Conservation (phyloP, 371 early-diverging fungal genomes). For the Catenaria anguillulae region DNA sequence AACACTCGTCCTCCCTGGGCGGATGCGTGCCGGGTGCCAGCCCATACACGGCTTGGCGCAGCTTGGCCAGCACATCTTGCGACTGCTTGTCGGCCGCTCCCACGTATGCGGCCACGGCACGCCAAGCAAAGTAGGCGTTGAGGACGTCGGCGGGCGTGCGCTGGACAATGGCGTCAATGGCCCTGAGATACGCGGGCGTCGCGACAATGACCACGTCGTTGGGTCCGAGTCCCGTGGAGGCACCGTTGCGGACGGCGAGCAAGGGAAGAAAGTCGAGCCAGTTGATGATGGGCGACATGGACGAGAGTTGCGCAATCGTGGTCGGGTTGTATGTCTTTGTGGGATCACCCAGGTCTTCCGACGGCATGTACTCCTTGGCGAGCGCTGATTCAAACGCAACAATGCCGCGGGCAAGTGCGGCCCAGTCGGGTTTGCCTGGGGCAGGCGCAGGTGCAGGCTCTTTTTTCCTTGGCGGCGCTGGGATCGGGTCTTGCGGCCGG, state of each 20-base stretch:
- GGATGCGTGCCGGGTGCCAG: slow-evolving; percentile 20
- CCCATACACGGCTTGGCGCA: slow-evolving; percentile 26
- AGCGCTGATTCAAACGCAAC: slow-evolving; percentile 33
- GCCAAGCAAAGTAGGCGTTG: slow-evolving; percentile 31
- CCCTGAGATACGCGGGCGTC: slow-evolving; percentile 24
- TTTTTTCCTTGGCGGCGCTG: too few relatives aligned
- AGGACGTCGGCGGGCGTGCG: slow-evolving; percentile 18
- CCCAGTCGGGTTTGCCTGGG: not conserved
- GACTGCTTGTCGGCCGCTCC: slow-evolving; percentile 18
- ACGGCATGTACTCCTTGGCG: slow-evolving; percentile 19
- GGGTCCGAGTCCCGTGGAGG: too few relatives aligned
- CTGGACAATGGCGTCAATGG: slow-evolving; percentile 20
- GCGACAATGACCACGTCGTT: slow-evolving; percentile 15
- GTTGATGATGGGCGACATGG: slow-evolving; percentile 20
- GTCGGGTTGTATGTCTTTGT: slow-evolving; percentile 32
- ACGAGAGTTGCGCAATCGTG: slow-evolving; percentile 19
- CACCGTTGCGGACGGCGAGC: not conserved
- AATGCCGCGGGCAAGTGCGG: slow-evolving; percentile 17
- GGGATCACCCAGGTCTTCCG: slow-evolving; percentile 22
- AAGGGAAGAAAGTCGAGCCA: not conserved
- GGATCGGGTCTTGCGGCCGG: not conserved
- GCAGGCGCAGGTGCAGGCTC: not conserved
- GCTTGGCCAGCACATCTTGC: slow-evolving; percentile 18
- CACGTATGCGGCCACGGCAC: slow-evolving; percentile 16
- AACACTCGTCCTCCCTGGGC: slow-evolving; percentile 30